Evolutionary conservation across 306 rosid species (phyloP).

Genomic region (Lathyrus sativus): DNA sequence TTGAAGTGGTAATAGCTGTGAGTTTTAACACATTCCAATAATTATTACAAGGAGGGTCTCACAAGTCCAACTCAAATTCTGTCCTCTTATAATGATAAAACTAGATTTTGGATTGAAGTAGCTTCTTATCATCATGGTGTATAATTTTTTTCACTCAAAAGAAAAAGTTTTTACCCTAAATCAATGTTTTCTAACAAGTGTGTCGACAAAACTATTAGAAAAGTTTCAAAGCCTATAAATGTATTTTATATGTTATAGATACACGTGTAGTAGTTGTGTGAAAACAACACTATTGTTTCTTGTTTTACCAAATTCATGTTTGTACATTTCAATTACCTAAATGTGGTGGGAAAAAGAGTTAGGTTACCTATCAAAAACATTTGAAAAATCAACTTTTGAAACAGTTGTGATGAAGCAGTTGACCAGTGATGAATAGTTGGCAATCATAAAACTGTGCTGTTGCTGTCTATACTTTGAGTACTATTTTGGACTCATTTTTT

Average conservation of each 20-base stretch:
- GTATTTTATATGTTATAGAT: background rate
- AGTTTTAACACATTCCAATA: conserved; percentile 12
- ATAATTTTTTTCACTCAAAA: background rate
- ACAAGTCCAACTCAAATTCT: conserved; percentile 6
- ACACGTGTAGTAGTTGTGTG: conserved; percentile 3
- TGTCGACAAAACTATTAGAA: background rate
- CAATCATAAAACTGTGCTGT: background rate
- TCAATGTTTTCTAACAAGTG: too few relatives aligned
- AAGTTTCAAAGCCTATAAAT: background rate
- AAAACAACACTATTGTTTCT: background rate
- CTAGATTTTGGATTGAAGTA: conserved; percentile 26
- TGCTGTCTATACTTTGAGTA: background rate
- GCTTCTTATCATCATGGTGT: background rate
- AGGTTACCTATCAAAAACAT: background rate
- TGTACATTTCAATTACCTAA: background rate
- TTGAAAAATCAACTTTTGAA: background rate
- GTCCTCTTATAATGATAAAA: conserved; percentile 19
- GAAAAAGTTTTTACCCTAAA: background rate
- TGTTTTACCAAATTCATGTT: background rate
- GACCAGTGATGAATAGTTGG: background rate
- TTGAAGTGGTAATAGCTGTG: conserved; percentile 31
- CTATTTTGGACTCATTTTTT: background rate
- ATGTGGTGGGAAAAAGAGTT: background rate
- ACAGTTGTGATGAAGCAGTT: background rate
- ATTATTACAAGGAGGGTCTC: conserved; percentile 40